Percentiles rank a stretch among this genome's conserved stretches.
Conservation (phyloP, 1,284 basidiomycete species). For the Moniliella sp. region DNA sequence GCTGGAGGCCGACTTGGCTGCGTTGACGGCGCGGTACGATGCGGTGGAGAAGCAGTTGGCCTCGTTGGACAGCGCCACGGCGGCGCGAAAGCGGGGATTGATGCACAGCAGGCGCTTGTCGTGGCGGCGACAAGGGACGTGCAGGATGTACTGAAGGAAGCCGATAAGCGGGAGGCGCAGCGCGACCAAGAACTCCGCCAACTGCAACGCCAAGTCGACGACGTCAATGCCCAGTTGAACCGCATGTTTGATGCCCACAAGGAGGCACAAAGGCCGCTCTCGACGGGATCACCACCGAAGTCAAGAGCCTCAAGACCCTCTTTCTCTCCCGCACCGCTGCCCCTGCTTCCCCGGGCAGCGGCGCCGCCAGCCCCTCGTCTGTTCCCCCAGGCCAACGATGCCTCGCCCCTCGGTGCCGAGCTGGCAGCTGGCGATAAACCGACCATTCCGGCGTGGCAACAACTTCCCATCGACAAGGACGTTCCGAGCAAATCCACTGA, state of each 20-base stretch:
- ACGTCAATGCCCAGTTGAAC: too few relatives aligned
- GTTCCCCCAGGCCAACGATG: slow-evolving; percentile 10
- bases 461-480: neutral
- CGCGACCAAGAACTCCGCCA: slow-evolving; percentile 75
- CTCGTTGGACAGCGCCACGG: slow-evolving; percentile 59
- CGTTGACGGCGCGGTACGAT: slow-evolving; percentile 73
- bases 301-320: slow-evolving; percentile 79
- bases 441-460: neutral
- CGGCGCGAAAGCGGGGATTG: slow-evolving; percentile 52
- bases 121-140: slow-evolving; percentile 59
- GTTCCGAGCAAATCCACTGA: too few relatives aligned
- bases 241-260: slow-evolving; percentile 89
- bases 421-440: slow-evolving; percentile 23
- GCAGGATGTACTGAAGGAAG: slow-evolving; percentile 51
- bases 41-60: slow-evolving; percentile 51
- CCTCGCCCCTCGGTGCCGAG: slow-evolving; percentile 23
- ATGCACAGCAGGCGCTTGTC: slow-evolving; percentile 59
- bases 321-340: slow-evolving; percentile 56
- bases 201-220: slow-evolving; percentile 38
- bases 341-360: slow-evolving; percentile 22
- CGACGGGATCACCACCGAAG: slow-evolving; percentile 67
- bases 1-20: slow-evolving; percentile 68
- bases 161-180: slow-evolving; percentile 55
- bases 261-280: slow-evolving; percentile 44
- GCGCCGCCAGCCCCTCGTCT: too few relatives aligned